phyloP scores from a whole-genome alignment of 805 yeast genomes.

The Cyberlindnera misumaiensis region DNA sequence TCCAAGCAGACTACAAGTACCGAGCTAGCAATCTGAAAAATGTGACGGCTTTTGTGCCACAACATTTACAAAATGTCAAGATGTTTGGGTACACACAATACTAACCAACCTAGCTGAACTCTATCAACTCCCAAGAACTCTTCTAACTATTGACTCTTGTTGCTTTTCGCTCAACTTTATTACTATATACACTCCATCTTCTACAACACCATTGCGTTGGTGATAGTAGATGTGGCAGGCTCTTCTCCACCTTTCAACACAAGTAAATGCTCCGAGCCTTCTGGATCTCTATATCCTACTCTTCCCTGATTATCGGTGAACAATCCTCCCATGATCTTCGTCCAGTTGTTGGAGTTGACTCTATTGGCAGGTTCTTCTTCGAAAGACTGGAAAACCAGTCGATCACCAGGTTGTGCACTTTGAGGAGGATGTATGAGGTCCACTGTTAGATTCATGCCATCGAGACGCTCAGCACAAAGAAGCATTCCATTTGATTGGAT shows the following conservation, averaged over 20 bases:
- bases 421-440: constrained; percentile 43
- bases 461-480: constrained; percentile 43
- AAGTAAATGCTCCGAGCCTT: constrained; percentile 1
- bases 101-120: not conserved
- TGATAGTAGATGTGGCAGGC: not conserved
- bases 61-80: not conserved
- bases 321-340: constrained; percentile 8
- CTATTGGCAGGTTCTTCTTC: constrained; percentile 4
- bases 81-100: not conserved
- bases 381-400: constrained; percentile 30
- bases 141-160: not conserved
- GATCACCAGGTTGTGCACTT: constrained; percentile 31
- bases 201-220: not conserved
- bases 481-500: constrained; percentile 58
- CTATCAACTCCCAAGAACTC: not conserved
- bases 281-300: constrained; percentile 7
- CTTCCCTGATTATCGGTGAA: constrained; percentile 9
- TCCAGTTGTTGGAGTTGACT: constrained; percentile 12
- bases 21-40: not conserved
- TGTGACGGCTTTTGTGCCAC: constrained; percentile 3
- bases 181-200: not conserved
- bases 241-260: constrained; percentile 2
- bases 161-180: not conserved
- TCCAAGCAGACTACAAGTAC: not conserved
- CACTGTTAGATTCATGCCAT: constrained; percentile 21